These are phyloP conservation scores for Trichoderma cornu-damae DNA, from an alignment of 2,329 filamentous ascomycete species.

Conservation along the genomic window DNA sequence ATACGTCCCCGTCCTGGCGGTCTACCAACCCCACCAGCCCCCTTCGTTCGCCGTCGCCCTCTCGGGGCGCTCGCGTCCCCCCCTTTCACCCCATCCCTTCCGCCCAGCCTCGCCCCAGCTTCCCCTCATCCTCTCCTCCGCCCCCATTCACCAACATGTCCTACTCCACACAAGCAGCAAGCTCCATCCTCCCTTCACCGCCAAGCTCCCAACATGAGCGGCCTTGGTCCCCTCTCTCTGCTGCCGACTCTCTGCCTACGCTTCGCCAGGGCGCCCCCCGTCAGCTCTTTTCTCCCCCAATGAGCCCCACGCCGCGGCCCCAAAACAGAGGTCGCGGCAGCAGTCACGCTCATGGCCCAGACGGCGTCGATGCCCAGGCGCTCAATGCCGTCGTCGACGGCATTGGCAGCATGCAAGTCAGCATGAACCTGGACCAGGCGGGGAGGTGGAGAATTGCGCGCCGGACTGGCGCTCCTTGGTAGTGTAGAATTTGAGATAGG, in stretches of 20 bases:
- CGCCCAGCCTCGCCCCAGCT: conserved; percentile 9
- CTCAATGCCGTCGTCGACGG: conserved; percentile 35
- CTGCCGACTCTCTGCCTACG: conserved; percentile 18
- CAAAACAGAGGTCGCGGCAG: not conserved
- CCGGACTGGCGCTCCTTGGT: conserved; percentile 22
- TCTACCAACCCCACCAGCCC: not conserved
- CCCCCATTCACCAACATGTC: conserved; percentile 11
- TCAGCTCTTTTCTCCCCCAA: conserved; percentile 10
- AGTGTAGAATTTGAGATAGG: no score
- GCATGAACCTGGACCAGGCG: conserved; percentile 35
- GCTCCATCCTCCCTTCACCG: conserved; percentile 24
- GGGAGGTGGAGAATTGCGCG: conserved; percentile 40
- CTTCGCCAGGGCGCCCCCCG: conserved; percentile 1
- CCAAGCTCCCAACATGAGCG: conserved; percentile 19
- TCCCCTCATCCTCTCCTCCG: not conserved
- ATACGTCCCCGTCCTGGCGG: not conserved
- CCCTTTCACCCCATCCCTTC: conserved; percentile 19
- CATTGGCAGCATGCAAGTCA: conserved; percentile 32
- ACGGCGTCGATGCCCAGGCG: conserved; percentile 28
- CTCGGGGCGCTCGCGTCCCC: not conserved
- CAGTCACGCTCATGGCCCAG: not conserved
- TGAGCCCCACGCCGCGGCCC: not conserved
- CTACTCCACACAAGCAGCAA: conserved; percentile 6
- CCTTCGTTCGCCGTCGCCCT: not conserved
- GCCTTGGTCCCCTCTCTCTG: not conserved